Evolutionary conservation across 306 rosid genomes (phyloP).

Genomic region (Morella rubra): DNA sequence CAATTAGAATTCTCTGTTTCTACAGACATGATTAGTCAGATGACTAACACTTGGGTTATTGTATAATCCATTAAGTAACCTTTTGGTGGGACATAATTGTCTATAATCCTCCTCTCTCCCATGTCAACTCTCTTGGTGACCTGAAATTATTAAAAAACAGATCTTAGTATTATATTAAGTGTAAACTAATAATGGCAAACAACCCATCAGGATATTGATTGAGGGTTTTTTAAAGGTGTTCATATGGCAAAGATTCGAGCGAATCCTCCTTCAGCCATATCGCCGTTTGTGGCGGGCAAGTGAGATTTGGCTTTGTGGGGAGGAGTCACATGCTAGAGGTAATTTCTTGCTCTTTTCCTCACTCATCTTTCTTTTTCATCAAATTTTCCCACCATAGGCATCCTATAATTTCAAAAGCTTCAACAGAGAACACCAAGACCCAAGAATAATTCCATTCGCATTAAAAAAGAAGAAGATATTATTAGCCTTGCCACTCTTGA

Average conservation of each 20-base stretch:
- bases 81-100: background rate
- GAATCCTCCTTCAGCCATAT: background rate
- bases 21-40: too few relatives aligned
- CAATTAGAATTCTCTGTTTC: too few relatives aligned
- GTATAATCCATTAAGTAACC: background rate
- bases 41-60: too few relatives aligned
- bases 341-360: background rate
- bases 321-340: conserved; percentile 1
- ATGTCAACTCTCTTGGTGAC: background rate
- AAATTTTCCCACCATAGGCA: background rate
- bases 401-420: background rate
- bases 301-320: conserved; percentile 2
- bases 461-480: background rate
- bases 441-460: background rate
- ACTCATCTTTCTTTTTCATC: background rate
- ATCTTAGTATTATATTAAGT: background rate
- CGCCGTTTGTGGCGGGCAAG: conserved; percentile 18
- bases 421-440: background rate
- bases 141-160: background rate
- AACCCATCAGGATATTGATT: background rate
- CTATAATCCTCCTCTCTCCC: too few relatives aligned
- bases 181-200: background rate
- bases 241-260: background rate
- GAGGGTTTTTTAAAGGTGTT: too few relatives aligned
- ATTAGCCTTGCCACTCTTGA: too few relatives aligned